Conservation (phyloP, 371 early-diverging fungal species). For the Actinomortierella wolfii region DNA sequence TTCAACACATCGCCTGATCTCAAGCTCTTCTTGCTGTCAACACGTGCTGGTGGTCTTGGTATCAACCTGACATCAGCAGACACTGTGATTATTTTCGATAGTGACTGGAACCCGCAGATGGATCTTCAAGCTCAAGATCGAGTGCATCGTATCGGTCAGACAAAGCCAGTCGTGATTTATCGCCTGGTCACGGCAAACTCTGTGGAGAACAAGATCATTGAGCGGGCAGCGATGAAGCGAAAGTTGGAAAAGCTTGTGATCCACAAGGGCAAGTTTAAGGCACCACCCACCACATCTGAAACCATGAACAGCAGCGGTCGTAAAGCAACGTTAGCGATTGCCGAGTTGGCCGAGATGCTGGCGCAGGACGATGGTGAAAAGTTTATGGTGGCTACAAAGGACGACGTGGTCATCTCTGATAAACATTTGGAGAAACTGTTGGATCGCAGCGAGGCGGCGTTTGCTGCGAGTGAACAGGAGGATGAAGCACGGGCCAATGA, state of each 20-base stretch:
- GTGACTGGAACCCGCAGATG: slow-evolving; percentile 98
- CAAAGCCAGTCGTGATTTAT: slow-evolving; percentile 88
- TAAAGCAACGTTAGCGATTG: slow-evolving; percentile 48
- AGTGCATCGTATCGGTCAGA: slow-evolving; percentile 96
- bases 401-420: slow-evolving; percentile 72
- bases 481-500: slow-evolving; percentile 24
- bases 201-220: slow-evolving; percentile 82
- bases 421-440: slow-evolving; percentile 69
- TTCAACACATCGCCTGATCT: slow-evolving; percentile 63
- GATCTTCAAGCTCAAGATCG: slow-evolving; percentile 98
- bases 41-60: slow-evolving; percentile 96
- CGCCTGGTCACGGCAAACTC: slow-evolving; percentile 87
- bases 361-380: slow-evolving; percentile 69
- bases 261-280: slow-evolving; percentile 78
- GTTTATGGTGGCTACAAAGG: slow-evolving; percentile 64
- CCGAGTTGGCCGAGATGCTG: slow-evolving; percentile 78
- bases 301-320: slow-evolving; percentile 13
- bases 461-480: slow-evolving; percentile 31
- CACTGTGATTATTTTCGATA: slow-evolving; percentile 92
- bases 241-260: slow-evolving; percentile 90
- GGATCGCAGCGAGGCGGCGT: slow-evolving; percentile 69
- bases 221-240: slow-evolving; percentile 82
- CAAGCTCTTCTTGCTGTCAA: slow-evolving; percentile 94
- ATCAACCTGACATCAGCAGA: slow-evolving; percentile 96
- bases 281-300: slow-evolving; percentile 31